Evolutionary conservation across 2,329 filamentous ascomycete species (phyloP).

Genomic region (Fusarium protoensiforme): DNA sequence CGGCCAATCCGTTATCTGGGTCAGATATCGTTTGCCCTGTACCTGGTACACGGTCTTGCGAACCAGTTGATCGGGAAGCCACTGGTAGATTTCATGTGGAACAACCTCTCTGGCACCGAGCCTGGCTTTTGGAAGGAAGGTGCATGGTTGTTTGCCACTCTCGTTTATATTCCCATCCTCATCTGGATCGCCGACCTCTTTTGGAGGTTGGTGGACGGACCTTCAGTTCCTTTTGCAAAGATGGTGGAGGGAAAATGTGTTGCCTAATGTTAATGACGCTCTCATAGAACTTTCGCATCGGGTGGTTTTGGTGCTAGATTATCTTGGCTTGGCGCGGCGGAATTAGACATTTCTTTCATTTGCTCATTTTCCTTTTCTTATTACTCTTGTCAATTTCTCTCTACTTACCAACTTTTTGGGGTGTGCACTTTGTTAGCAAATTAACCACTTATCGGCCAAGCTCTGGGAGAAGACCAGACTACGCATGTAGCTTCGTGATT

Average conservation of each 20-base stretch:
- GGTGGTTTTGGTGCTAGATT: not conserved
- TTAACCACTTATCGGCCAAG: not conserved
- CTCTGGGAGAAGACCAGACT: not conserved
- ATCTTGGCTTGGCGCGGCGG: not conserved
- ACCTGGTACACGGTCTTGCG: not conserved
- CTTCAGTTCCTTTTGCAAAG: not conserved
- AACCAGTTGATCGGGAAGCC: not conserved
- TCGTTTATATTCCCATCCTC: not conserved
- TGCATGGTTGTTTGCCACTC: not conserved
- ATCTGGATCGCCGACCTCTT: not conserved
- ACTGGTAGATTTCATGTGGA: not conserved
- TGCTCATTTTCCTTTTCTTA: not conserved
- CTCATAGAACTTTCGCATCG: too few relatives aligned
- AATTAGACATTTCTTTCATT: not conserved
- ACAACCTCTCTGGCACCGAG: not conserved
- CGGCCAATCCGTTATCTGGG: not conserved
- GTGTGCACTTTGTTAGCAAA: not conserved
- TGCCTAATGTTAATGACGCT: not conserved
- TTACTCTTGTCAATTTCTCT: not conserved
- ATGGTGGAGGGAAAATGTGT: not conserved
- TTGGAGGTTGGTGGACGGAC: not conserved
- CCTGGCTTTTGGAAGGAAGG: not conserved
- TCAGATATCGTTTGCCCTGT: not conserved
- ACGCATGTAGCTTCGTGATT: not conserved
- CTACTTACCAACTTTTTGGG: not conserved